These are phyloP conservation scores for Medicago truncatula DNA, from an alignment of 306 rosid species.

Conservation along the genomic window MtrunA17r5.0-ANR NC_053049.1:41706501-41707000, in stretches of 20 bases:
- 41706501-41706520: constrained; percentile 73
- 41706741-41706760: not conserved
- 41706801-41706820: no score
- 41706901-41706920: constrained; percentile 17
- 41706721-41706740: not conserved
- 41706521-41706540: constrained; percentile 95
- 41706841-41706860: constrained; percentile 13
- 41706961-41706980: constrained; percentile 99
- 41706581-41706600: constrained; percentile 66
- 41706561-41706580: constrained; percentile 96
- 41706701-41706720: not conserved
- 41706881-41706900: not conserved
- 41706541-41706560: constrained; percentile 91
- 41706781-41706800: not conserved
- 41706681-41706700: no score
- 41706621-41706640: no score
- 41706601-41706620: not conserved
- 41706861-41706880: constrained; percentile 20
- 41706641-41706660: no score
- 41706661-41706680: not conserved
- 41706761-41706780: no score
- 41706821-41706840: not conserved
- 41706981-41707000: constrained; percentile 90
- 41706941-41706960: constrained; percentile 93
- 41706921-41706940: constrained; percentile 85